A percentile compares a stretch with the other conserved stretches of the same genome.
These are phyloP conservation scores for Flueggea neowawraea DNA, from an alignment of 441 rosid genomes.

Conservation along the genomic window DNA sequence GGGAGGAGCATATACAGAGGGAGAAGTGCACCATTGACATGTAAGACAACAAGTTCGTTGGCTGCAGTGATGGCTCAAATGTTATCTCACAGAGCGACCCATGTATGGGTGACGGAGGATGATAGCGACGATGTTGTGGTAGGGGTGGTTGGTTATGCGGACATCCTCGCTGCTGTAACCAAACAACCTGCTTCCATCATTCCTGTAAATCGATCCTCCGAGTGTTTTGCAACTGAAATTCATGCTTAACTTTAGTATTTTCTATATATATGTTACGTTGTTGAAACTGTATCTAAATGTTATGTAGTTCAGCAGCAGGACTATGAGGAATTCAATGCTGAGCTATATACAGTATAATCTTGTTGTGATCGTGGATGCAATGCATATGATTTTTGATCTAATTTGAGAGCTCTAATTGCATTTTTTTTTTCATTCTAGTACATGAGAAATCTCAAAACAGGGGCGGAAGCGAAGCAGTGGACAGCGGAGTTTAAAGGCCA, in stretches of 20 bases:
- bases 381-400: too few relatives aligned
- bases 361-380: too few relatives aligned
- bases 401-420: too few relatives aligned
- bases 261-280: too few relatives aligned
- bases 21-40: conserved; percentile 86
- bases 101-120: conserved; percentile 90
- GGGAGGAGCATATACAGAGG: conserved; percentile 93
- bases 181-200: conserved; percentile 43
- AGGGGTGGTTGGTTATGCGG: conserved; percentile 83
- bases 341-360: too few relatives aligned
- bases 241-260: conserved; percentile 8
- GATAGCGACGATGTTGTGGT: conserved; percentile 75
- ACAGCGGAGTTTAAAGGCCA: too few relatives aligned
- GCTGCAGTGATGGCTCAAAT: conserved; percentile 99
- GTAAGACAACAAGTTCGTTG: conserved; percentile 72
- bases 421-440: too few relatives aligned
- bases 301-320: too few relatives aligned
- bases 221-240: conserved; percentile 39
- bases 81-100: conserved; percentile 91
- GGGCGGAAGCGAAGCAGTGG: too few relatives aligned
- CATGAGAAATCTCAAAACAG: too few relatives aligned
- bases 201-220: conserved; percentile 35
- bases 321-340: too few relatives aligned
- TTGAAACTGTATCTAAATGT: too few relatives aligned
- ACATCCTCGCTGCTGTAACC: conserved; percentile 76